Evolutionary conservation across 495 filamentous ascomycete species (phyloP).

Genomic region (Hypoxylon lenormandii): DNA sequence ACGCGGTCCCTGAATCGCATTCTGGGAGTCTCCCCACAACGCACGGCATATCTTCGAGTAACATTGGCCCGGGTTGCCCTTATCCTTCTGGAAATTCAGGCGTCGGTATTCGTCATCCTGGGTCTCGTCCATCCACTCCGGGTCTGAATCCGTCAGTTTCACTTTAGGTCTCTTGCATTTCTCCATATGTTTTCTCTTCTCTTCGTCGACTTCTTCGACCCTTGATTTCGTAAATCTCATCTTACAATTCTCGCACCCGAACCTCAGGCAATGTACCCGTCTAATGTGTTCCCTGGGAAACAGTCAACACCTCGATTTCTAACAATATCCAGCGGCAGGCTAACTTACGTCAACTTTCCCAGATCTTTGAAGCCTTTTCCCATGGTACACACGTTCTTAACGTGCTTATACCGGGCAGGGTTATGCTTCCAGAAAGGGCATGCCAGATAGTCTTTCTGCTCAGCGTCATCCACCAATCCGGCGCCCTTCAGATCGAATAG

Average conservation of each 20-base stretch:
- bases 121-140: conserved; percentile 34
- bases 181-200: conserved; percentile 26
- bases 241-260: conserved; percentile 31
- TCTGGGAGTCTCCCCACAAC: conserved; percentile 26
- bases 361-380: conserved; percentile 36
- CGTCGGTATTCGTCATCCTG: conserved; percentile 28
- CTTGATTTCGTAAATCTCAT: conserved; percentile 28
- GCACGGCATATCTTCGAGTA: conserved; percentile 36
- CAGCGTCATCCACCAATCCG: background rate
- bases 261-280: conserved; percentile 35
- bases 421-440: conserved; percentile 42
- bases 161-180: conserved; percentile 2
- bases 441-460: conserved; percentile 29
- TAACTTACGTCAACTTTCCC: conserved; percentile 40
- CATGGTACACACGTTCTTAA: conserved; percentile 36
- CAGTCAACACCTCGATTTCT: background rate
- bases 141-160: conserved; percentile 7
- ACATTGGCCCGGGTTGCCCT: conserved; percentile 11
- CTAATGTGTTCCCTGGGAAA: conserved; percentile 32
- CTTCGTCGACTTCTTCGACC: conserved; percentile 14
- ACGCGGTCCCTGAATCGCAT: conserved; percentile 25
- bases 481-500: conserved; percentile 7
- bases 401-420: conserved; percentile 26
- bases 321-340: background rate
- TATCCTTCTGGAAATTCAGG: conserved; percentile 39